Conservation (phyloP, 2,329 filamentous ascomycete genomes). For the Trichoderma atroviride region DNA sequence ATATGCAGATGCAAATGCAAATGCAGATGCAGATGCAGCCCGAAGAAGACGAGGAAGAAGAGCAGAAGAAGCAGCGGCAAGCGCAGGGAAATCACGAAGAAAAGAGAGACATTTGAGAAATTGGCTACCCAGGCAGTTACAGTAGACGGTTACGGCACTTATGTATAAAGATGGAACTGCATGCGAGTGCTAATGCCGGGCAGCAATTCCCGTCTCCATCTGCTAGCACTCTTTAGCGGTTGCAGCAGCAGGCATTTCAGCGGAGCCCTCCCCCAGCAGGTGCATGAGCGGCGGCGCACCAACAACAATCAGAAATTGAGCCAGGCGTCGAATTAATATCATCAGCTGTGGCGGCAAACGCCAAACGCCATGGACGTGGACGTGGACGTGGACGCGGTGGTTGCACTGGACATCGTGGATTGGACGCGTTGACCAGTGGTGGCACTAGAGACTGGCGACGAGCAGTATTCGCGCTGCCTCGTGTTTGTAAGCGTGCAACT, state of each 20-base stretch:
- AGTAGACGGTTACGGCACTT: neutral
- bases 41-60: neutral
- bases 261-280: neutral
- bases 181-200: neutral
- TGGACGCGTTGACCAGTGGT: neutral
- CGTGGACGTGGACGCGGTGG: neutral
- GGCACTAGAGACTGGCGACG: neutral
- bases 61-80: neutral
- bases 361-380: neutral
- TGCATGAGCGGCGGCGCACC: neutral
- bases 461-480: neutral
- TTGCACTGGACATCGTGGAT: neutral
- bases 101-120: neutral
- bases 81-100: neutral
- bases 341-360: slow-evolving; percentile 18
- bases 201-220: neutral
- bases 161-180: neutral
- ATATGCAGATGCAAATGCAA: neutral
- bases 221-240: neutral
- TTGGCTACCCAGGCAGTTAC: neutral
- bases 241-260: neutral
- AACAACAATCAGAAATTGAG: neutral
- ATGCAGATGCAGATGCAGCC: neutral
- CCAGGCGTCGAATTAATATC: slow-evolving; percentile 7
- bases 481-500: neutral